These are phyloP conservation scores for Polysphondylium violaceum DNA, from an alignment of 78 protist genomes.

Conservation along the genomic window DNA sequence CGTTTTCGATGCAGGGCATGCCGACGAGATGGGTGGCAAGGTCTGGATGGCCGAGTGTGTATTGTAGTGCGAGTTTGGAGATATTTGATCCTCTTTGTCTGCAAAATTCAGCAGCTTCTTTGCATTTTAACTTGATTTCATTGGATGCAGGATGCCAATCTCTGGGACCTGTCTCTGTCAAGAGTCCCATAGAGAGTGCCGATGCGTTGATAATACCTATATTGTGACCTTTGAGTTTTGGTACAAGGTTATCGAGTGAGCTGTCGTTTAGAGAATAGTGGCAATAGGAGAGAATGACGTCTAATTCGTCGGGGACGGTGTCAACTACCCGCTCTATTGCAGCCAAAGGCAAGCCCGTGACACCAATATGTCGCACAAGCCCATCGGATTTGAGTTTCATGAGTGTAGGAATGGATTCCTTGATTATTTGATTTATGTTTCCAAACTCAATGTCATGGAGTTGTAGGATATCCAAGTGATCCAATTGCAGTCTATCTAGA, in stretches of 20 bases:
- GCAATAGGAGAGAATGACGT: slow-evolving; percentile 39
- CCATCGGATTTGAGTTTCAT: slow-evolving; percentile 30
- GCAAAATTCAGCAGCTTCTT: slow-evolving; percentile 19
- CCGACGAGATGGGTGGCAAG: slow-evolving; percentile 34
- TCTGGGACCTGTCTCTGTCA: slow-evolving; percentile 60
- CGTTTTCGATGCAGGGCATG: slow-evolving; percentile 32
- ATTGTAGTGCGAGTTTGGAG: slow-evolving; percentile 38
- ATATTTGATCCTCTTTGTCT: slow-evolving; percentile 24
- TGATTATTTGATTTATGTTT: slow-evolving; percentile 16
- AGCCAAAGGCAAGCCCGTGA: slow-evolving; percentile 26
- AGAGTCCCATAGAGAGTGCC: slow-evolving; percentile 56
- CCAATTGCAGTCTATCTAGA: background rate
- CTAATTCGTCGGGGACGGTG: background rate
- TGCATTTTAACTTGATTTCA: background rate
- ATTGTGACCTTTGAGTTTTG: slow-evolving; percentile 2
- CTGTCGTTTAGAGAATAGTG: slow-evolving; percentile 27
- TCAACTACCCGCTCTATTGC: background rate
- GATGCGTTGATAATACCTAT: slow-evolving; percentile 59
- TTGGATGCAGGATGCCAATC: slow-evolving; percentile 66
- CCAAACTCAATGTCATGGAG: slow-evolving; percentile 47
- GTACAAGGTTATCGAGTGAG: background rate
- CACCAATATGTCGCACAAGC: slow-evolving; percentile 25
- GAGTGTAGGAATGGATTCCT: slow-evolving; percentile 33
- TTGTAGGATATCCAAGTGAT: slow-evolving; percentile 23
- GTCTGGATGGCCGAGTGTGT: background rate